These are phyloP conservation scores for Aquilaria yunnanensis DNA, from an alignment of 345 rosid genomes.

Conservation along the genomic window DNA sequence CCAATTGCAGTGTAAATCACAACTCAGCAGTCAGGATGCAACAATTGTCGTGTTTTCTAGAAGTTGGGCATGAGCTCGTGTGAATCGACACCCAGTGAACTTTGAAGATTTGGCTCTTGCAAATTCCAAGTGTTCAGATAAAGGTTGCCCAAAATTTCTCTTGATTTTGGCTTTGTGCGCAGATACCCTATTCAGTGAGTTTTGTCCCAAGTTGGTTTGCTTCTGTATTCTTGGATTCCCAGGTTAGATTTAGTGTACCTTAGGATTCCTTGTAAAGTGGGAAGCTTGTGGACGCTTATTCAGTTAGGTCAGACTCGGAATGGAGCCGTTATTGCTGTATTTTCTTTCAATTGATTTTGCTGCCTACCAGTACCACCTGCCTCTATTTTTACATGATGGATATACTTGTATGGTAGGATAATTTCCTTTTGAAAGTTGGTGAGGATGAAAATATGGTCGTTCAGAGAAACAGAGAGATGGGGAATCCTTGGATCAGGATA, in stretches of 20 bases:
- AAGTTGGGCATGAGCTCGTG: slow-evolving; percentile 15
- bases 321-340: too few relatives aligned
- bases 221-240: slow-evolving; percentile 32
- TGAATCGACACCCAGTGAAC: neutral
- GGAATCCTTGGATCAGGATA: too few relatives aligned
- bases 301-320: too few relatives aligned
- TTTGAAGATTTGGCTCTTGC: slow-evolving; percentile 10
- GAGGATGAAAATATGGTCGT: too few relatives aligned
- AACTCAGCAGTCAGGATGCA: slow-evolving; percentile 7
- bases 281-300: too few relatives aligned
- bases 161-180: slow-evolving; percentile 24
- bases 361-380: too few relatives aligned
- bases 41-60: neutral
- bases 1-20: slow-evolving; percentile 64
- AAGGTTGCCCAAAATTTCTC: slow-evolving; percentile 11
- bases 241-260: neutral
- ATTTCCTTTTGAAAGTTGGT: too few relatives aligned
- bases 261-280: slow-evolving; percentile 14
- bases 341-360: too few relatives aligned
- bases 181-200: neutral
- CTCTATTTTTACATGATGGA: too few relatives aligned
- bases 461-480: too few relatives aligned
- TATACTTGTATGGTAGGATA: too few relatives aligned
- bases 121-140: slow-evolving; percentile 4
- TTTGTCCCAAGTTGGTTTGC: neutral